Evolutionary conservation across 192 early-diverging fungal genomes (phyloP).

Genomic region (Chytriomyces hyalinus): DNA sequence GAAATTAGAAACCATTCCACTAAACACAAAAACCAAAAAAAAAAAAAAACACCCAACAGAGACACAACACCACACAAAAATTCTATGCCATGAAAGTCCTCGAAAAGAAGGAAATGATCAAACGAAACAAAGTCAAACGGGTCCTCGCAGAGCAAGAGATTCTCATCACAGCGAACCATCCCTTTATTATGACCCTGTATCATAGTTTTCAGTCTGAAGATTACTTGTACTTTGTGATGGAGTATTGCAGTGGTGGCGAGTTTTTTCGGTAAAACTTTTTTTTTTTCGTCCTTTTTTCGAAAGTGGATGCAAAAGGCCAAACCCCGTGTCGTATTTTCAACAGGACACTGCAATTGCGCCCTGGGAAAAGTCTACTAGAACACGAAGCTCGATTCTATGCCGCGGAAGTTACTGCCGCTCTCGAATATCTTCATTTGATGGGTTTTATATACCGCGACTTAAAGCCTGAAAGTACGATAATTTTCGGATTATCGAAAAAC

Average conservation of each 20-base stretch:
- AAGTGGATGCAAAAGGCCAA: background rate
- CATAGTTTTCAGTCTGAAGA: constrained; percentile 87
- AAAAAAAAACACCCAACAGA: background rate
- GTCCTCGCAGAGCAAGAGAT: constrained; percentile 97
- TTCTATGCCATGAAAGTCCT: constrained; percentile 97
- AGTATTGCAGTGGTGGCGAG: constrained; percentile 88
- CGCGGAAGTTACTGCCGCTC: constrained; percentile 91
- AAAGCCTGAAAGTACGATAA: constrained; percentile 89
- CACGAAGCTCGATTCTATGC: constrained; percentile 95
- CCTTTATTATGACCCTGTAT: constrained; percentile 87
- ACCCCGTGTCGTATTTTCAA: background rate
- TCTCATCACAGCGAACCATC: constrained; percentile 80
- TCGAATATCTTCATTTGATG: constrained; percentile 95
- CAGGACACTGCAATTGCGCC: constrained; percentile 77
- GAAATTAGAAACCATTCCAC: background rate
- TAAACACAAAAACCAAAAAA: background rate
- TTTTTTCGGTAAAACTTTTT: constrained; percentile 68
- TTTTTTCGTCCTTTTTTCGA: background rate
- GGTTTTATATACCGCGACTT: constrained; percentile 97
- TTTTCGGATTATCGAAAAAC: constrained; percentile 5
- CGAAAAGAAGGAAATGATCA: constrained; percentile 96
- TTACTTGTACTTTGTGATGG: constrained; percentile 86
- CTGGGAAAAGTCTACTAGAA: constrained; percentile 87
- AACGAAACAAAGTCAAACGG: constrained; percentile 96
- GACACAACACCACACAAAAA: constrained; percentile 71